Conservation (phyloP, 2,329 filamentous ascomycete species). For the Didymosphaeria variabile region DNA sequence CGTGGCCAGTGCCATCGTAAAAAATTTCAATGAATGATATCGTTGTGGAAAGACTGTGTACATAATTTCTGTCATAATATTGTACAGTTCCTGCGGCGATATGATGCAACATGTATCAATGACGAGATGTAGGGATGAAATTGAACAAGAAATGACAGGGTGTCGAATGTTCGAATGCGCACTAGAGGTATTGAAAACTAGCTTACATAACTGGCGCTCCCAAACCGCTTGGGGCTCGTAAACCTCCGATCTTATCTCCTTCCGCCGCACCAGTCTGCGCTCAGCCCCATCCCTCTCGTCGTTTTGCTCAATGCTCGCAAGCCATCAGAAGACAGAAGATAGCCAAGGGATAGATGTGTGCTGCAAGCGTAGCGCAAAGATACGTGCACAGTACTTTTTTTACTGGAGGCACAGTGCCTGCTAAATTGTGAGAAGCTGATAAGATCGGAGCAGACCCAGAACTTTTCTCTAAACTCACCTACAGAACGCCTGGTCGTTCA, state of each 20-base stretch:
- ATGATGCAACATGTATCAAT: too few species aligned
- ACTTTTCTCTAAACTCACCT: background rate
- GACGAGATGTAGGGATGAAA: too few species aligned
- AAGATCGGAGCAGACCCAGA: background rate
- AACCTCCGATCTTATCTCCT: slow-evolving; percentile 7
- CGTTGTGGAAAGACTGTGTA: too few species aligned
- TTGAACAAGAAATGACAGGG: too few species aligned
- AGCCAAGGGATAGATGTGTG: too few species aligned
- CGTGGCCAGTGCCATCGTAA: too few species aligned
- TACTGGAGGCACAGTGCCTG: background rate
- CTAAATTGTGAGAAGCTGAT: background rate
- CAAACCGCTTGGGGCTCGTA: background rate
- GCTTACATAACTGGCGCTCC: background rate
- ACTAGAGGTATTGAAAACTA: background rate
- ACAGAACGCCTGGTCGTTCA: background rate
- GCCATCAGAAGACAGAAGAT: background rate
- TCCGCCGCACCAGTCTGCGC: background rate
- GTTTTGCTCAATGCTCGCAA: background rate
- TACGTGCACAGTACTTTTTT: too few species aligned
- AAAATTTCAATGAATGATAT: too few species aligned
- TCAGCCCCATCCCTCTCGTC: background rate
- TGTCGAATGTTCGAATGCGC: background rate
- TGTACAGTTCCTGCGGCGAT: too few species aligned
- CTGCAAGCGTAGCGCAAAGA: background rate
- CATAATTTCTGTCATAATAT: too few species aligned